A percentile compares a stretch with the other conserved stretches of the same genome.
phyloP scores from a whole-genome alignment of 495 filamentous ascomycete species.

The Coniosporium apollinis region DNA sequence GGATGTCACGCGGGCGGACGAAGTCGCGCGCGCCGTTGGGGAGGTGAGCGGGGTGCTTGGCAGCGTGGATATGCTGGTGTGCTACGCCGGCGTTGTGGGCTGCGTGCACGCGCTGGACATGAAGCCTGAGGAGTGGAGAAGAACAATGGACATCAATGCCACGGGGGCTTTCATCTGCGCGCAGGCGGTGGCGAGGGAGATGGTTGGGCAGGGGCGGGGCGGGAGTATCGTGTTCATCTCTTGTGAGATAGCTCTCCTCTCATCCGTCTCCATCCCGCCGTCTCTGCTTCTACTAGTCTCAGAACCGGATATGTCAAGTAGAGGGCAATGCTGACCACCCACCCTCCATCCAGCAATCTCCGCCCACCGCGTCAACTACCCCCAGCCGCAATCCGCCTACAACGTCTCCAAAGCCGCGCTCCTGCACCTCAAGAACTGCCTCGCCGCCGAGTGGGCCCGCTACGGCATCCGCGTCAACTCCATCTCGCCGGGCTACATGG shows the following conservation, averaged over 20 bases:
- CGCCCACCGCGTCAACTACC: slow-evolving; percentile 47
- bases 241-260: background rate
- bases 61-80: slow-evolving; percentile 38
- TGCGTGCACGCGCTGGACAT: slow-evolving; percentile 41
- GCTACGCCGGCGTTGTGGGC: slow-evolving; percentile 52
- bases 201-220: slow-evolving; percentile 24
- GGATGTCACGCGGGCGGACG: slow-evolving; percentile 36
- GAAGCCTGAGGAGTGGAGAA: slow-evolving; percentile 36
- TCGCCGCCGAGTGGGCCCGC: slow-evolving; percentile 51
- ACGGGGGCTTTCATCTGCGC: slow-evolving; percentile 53
- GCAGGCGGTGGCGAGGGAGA: slow-evolving; percentile 42
- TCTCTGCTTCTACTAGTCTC: no score
- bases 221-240: background rate
- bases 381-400: slow-evolving; percentile 52
- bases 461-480: slow-evolving; percentile 53
- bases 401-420: slow-evolving; percentile 54
- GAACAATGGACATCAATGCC: slow-evolving; percentile 48
- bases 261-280: slow-evolving; percentile 3
- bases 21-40: slow-evolving; percentile 27
- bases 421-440: slow-evolving; percentile 36
- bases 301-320: no score
- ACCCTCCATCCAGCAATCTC: slow-evolving; percentile 52
- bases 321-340: slow-evolving; percentile 52
- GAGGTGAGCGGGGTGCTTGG: slow-evolving; percentile 28
- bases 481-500: slow-evolving; percentile 62